Percentiles rank a stretch among this genome's conserved stretches.
Conservation (phyloP, 805 yeast species). For the Schizosaccharomyces octosporus region DNA sequence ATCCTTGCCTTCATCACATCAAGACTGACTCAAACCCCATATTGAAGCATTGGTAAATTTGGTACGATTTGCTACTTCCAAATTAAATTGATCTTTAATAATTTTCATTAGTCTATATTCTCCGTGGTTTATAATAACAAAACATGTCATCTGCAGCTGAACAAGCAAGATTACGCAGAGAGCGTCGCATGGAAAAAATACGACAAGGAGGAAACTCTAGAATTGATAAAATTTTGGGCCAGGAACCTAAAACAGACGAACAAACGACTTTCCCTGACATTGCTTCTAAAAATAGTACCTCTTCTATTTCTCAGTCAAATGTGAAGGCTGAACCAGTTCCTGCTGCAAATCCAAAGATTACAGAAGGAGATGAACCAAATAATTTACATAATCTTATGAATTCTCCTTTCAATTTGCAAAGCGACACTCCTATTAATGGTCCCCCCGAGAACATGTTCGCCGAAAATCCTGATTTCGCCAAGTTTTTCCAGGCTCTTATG, state of each 20-base stretch:
- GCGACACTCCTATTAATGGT: neutral
- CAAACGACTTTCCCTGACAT: neutral
- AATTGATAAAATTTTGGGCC: slow-evolving; percentile 7
- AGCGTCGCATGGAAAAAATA: slow-evolving; percentile 9
- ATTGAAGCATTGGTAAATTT: too few species aligned
- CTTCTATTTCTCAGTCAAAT: neutral
- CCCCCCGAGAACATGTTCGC: neutral
- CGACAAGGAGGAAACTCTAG: slow-evolving; percentile 8
- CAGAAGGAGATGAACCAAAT: neutral
- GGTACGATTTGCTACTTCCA: too few species aligned
- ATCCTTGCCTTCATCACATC: too few species aligned
- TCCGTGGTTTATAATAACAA: too few species aligned
- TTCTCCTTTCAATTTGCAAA: neutral
- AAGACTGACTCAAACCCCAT: too few species aligned
- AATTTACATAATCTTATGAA: neutral
- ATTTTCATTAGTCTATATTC: too few species aligned
- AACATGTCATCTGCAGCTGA: slow-evolving; percentile 3
- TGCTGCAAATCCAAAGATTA: neutral
- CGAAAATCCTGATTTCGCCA: neutral
- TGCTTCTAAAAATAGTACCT: neutral
- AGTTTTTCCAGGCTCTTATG: neutral
- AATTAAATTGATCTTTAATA: too few species aligned
- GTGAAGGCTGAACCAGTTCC: neutral
- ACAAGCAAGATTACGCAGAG: slow-evolving; percentile 9
- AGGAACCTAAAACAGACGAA: neutral